A percentile compares a stretch with the other conserved stretches of the same genome.
phyloP scores from a whole-genome alignment of 306 rosid genomes.

The Malus sieversii region DNA sequence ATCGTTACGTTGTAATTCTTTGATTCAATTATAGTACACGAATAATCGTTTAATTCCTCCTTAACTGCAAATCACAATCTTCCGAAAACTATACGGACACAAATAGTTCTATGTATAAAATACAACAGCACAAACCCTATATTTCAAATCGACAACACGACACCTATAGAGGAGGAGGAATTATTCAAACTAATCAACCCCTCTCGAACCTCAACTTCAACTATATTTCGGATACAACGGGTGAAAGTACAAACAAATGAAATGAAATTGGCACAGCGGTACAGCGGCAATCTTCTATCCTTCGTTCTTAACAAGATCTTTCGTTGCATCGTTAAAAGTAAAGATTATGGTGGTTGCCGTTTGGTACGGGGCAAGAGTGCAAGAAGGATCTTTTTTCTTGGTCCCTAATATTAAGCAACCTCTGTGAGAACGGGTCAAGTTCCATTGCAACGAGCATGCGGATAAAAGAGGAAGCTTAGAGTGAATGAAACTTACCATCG shows the following conservation, averaged over 20 bases:
- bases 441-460: not conserved
- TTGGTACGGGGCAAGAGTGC: slow-evolving; percentile 30
- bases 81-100: too few species aligned
- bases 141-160: not conserved
- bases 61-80: not conserved
- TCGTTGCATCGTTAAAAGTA: not conserved
- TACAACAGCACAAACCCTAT: not conserved
- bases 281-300: not conserved
- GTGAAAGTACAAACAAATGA: not conserved
- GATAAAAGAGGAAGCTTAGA: not conserved
- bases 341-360: slow-evolving; percentile 20
- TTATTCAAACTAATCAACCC: slow-evolving; percentile 4
- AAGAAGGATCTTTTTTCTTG: slow-evolving; percentile 60
- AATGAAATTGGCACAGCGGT: not conserved
- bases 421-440: not conserved
- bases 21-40: not conserved
- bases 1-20: not conserved
- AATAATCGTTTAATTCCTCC: not conserved
- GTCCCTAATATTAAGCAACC: slow-evolving; percentile 43
- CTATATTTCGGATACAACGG: not conserved
- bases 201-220: not conserved
- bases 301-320: not conserved
- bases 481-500: slow-evolving; percentile 44
- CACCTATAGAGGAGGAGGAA: not conserved
- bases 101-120: not conserved